Base-by-base conservation (phyloP, 208 protist species). In the Zelonia costaricensis region DNA sequence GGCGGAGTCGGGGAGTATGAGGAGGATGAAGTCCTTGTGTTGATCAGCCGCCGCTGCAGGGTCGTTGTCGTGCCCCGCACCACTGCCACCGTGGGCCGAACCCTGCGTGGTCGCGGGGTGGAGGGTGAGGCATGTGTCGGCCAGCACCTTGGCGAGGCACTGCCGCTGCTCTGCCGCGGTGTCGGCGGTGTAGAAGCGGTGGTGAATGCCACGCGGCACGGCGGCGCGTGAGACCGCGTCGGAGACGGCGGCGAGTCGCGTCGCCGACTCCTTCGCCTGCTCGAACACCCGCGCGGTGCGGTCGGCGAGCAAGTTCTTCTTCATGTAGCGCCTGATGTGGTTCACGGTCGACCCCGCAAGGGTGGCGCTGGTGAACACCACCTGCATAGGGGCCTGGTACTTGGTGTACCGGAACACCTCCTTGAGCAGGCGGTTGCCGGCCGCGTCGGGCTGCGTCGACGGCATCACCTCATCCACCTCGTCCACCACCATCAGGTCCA, bases 391-490 rank as follows among this genome's bases (percentile, higher is more conserved):
- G 1, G 91, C 80, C 60, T 96, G 85, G 42, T 93, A 96, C 79
- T 93, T 93, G 23, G 81, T 74, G 69, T 90, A 81, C 30, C 73
- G 73, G 45, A 85, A 93, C 10, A 96, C 67, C 69, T 96, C 84
- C 67, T 85, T 87, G 54, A 96, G 70, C 4, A 96, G 82, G 1
- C 78, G 63, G 64, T 92, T 94, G 23, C 91, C 91, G 1, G 87
- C 65, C 16, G 87, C 91, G 46, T 62, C 48, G 6, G 76, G 78
- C 53, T 78, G 40, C 7, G 77, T 80, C 10, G 85, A 72, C 20
- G 87, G 87, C 72, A 94, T 86, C 44, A 94, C 82, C 51, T 81
- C 86, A 42, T 96, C 91, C 31, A 91, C 87, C 72, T 96, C 91
- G 52, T 96, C 91, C 39, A 96, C 87, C 3, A 94, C 49, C 23